These are phyloP conservation scores for Perkinsus olseni DNA, from an alignment of 169 alveolate genomes.

Conservation along the genomic window DNA sequence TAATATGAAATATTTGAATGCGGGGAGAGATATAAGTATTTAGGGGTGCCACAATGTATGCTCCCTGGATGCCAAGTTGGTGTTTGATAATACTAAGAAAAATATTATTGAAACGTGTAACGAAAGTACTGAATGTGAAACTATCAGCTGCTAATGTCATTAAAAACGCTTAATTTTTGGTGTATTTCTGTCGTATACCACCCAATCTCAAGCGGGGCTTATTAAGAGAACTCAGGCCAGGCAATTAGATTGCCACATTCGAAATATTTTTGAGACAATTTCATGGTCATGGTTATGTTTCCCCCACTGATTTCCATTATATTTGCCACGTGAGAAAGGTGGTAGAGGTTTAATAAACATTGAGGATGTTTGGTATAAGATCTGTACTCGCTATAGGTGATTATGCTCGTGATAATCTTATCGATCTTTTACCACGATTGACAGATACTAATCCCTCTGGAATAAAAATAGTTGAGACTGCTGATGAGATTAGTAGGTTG, in stretches of 20 bases:
- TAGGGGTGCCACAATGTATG: not conserved
- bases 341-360: not conserved
- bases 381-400: not conserved
- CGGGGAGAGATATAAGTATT: not conserved
- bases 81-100: not conserved
- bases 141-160: not conserved
- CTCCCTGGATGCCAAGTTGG: not conserved
- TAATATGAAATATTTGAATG: not conserved
- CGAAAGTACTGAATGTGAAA: not conserved
- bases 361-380: not conserved
- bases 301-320: not conserved
- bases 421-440: not conserved
- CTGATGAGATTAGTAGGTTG: not conserved
- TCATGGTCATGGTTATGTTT: not conserved
- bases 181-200: not conserved
- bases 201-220: not conserved
- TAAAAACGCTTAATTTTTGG: not conserved
- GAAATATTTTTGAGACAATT: not conserved
- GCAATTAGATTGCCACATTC: not conserved
- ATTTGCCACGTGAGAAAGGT: not conserved
- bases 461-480: not conserved
- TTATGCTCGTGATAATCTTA: not conserved
- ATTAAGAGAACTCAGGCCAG: not conserved
- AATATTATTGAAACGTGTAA: not conserved
- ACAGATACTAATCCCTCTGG: not conserved